Percentiles rank a stretch among this genome's conserved stretches.
Evolutionary conservation across 1,139 yeast species (phyloP).

Genomic region (Taiozyma sp.): DNA sequence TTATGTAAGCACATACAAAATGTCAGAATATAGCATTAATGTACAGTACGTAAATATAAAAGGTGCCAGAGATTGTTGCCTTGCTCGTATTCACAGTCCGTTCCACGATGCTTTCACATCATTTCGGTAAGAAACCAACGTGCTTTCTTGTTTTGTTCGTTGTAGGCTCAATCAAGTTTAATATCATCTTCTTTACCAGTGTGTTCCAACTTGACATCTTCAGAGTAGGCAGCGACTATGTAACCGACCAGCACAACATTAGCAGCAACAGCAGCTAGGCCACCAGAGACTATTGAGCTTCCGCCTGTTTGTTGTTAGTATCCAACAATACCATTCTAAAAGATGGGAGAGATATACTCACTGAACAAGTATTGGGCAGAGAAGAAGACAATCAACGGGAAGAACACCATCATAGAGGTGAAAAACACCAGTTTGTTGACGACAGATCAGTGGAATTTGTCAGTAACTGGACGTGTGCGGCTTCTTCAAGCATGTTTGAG

Average conservation of each 20-base stretch:
- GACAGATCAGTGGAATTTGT: constrained; percentile 24
- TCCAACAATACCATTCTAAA: background rate
- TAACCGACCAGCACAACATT: constrained; percentile 83
- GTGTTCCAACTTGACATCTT: constrained; percentile 45
- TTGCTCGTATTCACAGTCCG: no score
- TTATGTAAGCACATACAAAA: background rate
- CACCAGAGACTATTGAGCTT: constrained; percentile 78
- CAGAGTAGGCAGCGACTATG: constrained; percentile 81
- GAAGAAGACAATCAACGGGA: constrained; percentile 76
- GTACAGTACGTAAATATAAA: no score
- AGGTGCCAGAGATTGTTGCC: no score
- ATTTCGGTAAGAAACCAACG: no score
- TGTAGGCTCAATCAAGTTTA: constrained; percentile 24
- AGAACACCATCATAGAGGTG: constrained; percentile 82
- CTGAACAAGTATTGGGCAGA: constrained; percentile 44
- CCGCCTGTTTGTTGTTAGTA: constrained; percentile 9
- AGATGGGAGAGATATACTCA: constrained; percentile 8
- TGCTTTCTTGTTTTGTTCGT: background rate
- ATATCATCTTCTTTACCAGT: constrained; percentile 32
- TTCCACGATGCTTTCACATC: no score
- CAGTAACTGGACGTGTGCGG: background rate
- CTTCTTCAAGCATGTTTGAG: background rate
- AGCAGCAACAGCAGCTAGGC: constrained; percentile 82
- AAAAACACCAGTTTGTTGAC: constrained; percentile 68
- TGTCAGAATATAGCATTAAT: no score